Base-by-base conservation (phyloP, 192 early-diverging fungal species). In the Allomyces macrogynus region DNA sequence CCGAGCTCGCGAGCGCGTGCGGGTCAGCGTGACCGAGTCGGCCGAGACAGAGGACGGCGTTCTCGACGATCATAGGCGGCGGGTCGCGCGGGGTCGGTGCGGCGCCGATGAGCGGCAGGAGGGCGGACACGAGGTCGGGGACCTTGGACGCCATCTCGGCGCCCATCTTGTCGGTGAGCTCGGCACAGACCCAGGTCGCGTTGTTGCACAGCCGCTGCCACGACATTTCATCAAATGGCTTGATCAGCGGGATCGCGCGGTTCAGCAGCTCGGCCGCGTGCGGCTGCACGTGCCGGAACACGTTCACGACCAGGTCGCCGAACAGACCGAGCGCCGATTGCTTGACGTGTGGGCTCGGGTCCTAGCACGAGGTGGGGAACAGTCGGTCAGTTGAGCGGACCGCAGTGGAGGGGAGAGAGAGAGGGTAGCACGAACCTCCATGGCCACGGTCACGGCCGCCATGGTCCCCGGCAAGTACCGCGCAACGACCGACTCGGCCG, bases 41-140 rank as follows among this genome's bases (percentile, higher is more conserved):
- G n/a, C 97, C 97, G 63, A 97, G 84, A 16, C 93, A 95, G 69
- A 99, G 97, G 32, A 92, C 93, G 1, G 91, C 87, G 72, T 99
- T 99, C 72, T 99, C 95, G 49, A 80, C 77, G 44, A 99, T 72
- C n/a, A 86, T 88, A 24, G 83, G 72, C 24, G 84, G 80, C n/a
- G 83, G 84, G 24, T 78, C 73, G 32, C 72, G 74, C 73, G 73
- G 82, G 63, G 81, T 84, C 61, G 96, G 77, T 67, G 97, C 75
- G 22, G 85, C 87, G 32, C 93, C 82, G 61, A 99, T 75, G n/a
- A 87, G 82, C 71, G 87, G 80, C 42, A 99, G 77, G 61, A 97
- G 71, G 20, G 86, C 85, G 26, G 79, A 0, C 1, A 14, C 12
- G 3, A 57, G 20, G 16, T 14, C 49, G 9, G 73, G 24, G 91